Base-by-base conservation (phyloP, 257 asterid species). In the Lithospermum erythrorhizon region DNA sequence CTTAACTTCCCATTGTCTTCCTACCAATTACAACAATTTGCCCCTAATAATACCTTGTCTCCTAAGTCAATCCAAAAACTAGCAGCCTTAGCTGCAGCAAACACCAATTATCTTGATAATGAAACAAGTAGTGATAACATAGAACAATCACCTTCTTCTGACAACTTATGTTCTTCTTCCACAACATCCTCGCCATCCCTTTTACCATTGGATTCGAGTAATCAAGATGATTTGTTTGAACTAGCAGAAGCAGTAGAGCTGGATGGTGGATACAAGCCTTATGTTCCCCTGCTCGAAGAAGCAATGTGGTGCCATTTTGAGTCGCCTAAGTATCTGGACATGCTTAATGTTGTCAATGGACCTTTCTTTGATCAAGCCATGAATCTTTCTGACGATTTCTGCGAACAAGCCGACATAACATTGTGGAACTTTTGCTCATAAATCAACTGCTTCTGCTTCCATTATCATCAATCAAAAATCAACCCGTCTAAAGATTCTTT, bases 401-500 rank as follows among this genome's bases (percentile, higher is more conserved):
- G 54, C 29, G 95, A 78, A 53, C 91, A 82, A 20, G 66, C 66
- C 0, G 97, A 87, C 61, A 80, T 90, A 57, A 78, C 81, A 22
- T 59, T 90, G 55, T 90, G 98, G 97, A 90, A 78, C 75, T 90
- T 83, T 75, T 79, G 86, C 79, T 83, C 78, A 78, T 57, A 20
- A 19, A 52, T 21, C 52, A 15, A 18, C 16, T 20, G n/a, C 11
- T 13, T 21, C 24, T 41, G 48, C 15, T 41, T 41, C 48, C 16
- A 41, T 41, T 41, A 7, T 41, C 48, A 41, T 41, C 48, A 8
- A 4, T 4, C 41, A 32, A 32, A 32, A 32, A 49, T 25, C 47
- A 18, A 11, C 2, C 6, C 6, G 11, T 27, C 54, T 32, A 13
- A 0, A 53, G 45, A 58, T n/a, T 6, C 53, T n/a, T n/a, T n/a